Conservation (phyloP, 805 yeast genomes). For the Isabelozyma heimii region DNA sequence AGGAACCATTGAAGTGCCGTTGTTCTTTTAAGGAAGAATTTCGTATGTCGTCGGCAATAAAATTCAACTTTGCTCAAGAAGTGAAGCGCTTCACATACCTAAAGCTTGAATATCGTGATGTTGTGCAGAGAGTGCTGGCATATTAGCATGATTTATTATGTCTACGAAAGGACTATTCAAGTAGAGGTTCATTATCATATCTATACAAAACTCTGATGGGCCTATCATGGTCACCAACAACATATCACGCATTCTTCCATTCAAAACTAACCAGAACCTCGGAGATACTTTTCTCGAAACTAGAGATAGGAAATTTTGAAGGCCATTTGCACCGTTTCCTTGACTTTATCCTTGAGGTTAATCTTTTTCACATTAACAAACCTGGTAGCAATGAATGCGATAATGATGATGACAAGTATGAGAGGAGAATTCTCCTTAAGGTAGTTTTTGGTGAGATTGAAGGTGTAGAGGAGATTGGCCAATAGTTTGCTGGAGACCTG, state of each 20-base stretch:
- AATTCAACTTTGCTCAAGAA: too few relatives aligned
- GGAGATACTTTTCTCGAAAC: neutral
- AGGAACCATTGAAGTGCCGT: conserved; percentile 45
- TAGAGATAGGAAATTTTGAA: conserved; percentile 39
- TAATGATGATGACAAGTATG: conserved; percentile 18
- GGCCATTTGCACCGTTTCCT: conserved; percentile 43
- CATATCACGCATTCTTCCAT: too few relatives aligned
- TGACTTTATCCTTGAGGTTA: conserved; percentile 26
- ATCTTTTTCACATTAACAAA: conserved; percentile 21
- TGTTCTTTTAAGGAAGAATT: conserved; percentile 37
- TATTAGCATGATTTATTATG: neutral
- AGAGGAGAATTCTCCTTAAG: conserved; percentile 27
- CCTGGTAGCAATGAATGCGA: conserved; percentile 16
- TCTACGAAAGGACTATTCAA: neutral
- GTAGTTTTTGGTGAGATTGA: conserved; percentile 16
- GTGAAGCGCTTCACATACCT: too few relatives aligned
- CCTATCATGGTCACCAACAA: too few relatives aligned
- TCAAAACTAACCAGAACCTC: too few relatives aligned
- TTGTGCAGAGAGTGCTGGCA: neutral
- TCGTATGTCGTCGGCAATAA: too few relatives aligned
- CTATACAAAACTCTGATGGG: neutral
- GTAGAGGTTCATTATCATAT: neutral
- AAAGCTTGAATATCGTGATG: too few relatives aligned
- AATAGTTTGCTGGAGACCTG: neutral
- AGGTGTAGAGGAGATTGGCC: neutral